Base-by-base conservation (phyloP, 179 eudicot species). In the Gypsophila paniculata region DNA sequence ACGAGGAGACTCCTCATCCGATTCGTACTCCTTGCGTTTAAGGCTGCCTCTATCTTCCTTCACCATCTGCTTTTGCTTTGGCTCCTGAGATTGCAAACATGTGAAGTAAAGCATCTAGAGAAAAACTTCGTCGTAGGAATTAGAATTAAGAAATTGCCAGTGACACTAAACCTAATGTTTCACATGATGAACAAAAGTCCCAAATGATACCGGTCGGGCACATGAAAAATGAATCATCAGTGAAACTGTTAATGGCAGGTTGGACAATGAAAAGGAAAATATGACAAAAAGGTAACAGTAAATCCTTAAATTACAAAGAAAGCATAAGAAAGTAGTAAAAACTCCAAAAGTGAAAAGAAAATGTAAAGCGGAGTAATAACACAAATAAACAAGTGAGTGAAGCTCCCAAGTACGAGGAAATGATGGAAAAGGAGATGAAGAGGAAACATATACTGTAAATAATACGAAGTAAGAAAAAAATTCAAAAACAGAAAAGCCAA, bases 1-100 rank as follows among this genome's bases (percentile, higher is more conserved):
- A 34, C 82, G 94, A 55, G 95, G 91, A 77, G 94, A 87, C n/a
- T 94, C 99, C 80, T 89, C 96, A 69, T 94, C 99, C 22, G 97
- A 94, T 48, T 92, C 96, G 6, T 91, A 85, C 74, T 74, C 97
- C 77, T 90, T 91, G 39, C 95, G 89, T 79, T 91, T 94, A 79
- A 79, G 85, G 72, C 88, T 83, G 53, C 88, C 73, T 77, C 86
- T 78, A 1, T 88, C 81, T 48, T 77, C 90, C 84, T 81, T 87
- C 17, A 61, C 80, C 66, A 69, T 80, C 67, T 77, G 93, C 82
- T 77, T 82, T 51, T 77, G 93, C 82, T 77, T 82, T 51, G 91
- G 91, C 77, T 82, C 96, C 97, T 91, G 80, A 19, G 65, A 48
- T 51, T n/a, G 32, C 6, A 55, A 59, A 63, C 29, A 1, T 18